Base-by-base conservation (phyloP, 495 filamentous ascomycete genomes). In the Mytilinidion resinicola region DNA sequence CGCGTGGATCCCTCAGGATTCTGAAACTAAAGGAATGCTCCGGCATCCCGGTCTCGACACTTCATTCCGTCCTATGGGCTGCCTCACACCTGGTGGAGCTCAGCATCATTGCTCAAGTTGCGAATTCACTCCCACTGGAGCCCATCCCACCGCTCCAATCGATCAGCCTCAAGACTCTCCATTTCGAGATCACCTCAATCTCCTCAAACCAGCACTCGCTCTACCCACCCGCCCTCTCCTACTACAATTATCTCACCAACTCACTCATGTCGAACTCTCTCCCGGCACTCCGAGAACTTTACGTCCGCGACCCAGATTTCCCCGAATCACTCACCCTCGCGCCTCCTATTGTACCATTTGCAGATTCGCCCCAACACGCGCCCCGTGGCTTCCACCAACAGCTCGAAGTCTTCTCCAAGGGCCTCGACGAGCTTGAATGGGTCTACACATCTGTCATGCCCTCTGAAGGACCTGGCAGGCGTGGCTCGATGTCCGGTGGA, bases 191-290 rank as follows among this genome's bases (percentile, higher is more conserved):
- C 67, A 82, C 78, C 47, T 80, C 84, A 15, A 80, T 79, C 2
- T 66, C 79, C 9, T 70, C 78, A 9, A 73, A 77, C 19, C 68
- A 69, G 14, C 76, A 74, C 56, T 78, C 80, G 20, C 79, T 88
- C 42, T 75, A 83, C 4, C 79, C 78, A 17, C 81, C 84, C 8
- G 78, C 82, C 0, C 72, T 77, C 4, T 85, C 83, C 51, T 95
- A 96, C 75, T 96, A 98, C 69, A 75, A 77, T 44, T 96, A 95
- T 74, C 82, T 98, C n/a, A 80, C 90, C 20, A 78, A 79, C 38
- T 93, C 88, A 6, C 78, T 98, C 35, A 81, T 90, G 61, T 78
- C 81, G n/a, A 83, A 85, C 56, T 77, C 80, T 14, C 79, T 98
- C 0, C 88, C 91, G 9, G 77, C 80, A 11, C 80, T 98, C 1